These are phyloP conservation scores for Fulvia fulva DNA, from an alignment of 2,329 filamentous ascomycete genomes.

Conservation along the genomic window DNA sequence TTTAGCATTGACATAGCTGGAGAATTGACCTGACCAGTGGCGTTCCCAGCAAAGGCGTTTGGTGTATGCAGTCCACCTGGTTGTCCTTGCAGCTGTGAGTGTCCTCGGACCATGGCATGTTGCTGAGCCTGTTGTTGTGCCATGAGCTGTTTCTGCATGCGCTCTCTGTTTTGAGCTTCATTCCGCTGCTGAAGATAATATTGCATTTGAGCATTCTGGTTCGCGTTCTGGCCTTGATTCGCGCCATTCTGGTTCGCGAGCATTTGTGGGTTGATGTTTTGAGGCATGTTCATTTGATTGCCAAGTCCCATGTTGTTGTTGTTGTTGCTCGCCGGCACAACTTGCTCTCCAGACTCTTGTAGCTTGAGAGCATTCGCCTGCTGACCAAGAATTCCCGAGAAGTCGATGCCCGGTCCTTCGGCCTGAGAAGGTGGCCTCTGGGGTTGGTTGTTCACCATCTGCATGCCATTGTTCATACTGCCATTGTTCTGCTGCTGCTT, in stretches of 20 bases:
- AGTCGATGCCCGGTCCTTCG: conserved; percentile 35
- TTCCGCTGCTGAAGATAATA: conserved; percentile 38
- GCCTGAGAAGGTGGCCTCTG: conserved; percentile 39
- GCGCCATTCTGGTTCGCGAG: conserved; percentile 26
- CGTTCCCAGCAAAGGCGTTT: conserved; percentile 36
- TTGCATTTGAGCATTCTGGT: conserved; percentile 34
- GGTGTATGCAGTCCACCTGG: conserved; percentile 43
- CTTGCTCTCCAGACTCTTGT: conserved; percentile 58
- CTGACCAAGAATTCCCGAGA: conserved; percentile 57
- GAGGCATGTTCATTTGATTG: conserved; percentile 25
- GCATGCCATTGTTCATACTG: conserved; percentile 32
- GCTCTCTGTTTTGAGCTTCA: conserved; percentile 40
- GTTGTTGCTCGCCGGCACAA: conserved; percentile 62
- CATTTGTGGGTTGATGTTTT: conserved; percentile 36
- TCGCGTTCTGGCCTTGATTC: neutral
- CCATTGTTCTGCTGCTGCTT: conserved; percentile 12
- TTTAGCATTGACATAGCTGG: conserved; percentile 50
- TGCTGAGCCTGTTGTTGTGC: conserved; percentile 34
- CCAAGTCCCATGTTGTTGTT: conserved; percentile 28
- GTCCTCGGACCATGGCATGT: conserved; percentile 43
- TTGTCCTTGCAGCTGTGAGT: conserved; percentile 45
- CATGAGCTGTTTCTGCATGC: conserved; percentile 38
- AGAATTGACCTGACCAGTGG: conserved; percentile 30
- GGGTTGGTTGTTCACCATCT: conserved; percentile 29
- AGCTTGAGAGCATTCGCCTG: conserved; percentile 60